phyloP scores from a whole-genome alignment of 345 rosid species.

The Hypericum androsaemum region DNA sequence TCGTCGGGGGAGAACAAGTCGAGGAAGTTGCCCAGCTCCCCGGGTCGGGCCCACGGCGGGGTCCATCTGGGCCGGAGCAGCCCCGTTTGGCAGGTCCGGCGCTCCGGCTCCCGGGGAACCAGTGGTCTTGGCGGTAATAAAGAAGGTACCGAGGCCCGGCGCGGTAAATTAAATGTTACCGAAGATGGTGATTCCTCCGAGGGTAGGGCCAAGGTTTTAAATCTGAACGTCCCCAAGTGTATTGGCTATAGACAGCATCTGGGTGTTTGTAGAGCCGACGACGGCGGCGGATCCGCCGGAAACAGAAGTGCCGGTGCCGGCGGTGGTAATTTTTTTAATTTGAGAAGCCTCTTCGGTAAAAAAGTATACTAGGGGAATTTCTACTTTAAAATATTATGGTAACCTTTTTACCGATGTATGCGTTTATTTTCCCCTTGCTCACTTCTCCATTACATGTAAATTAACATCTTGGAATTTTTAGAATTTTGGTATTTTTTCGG shows the following conservation, averaged over 20 bases:
- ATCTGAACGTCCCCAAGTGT: conserved; percentile 49
- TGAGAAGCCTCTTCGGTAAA: conserved; percentile 61
- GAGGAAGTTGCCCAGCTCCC: conserved; percentile 58
- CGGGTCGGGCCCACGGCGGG: conserved; percentile 55
- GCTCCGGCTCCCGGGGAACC: no score
- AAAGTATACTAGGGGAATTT: conserved; percentile 34
- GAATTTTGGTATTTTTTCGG: no score
- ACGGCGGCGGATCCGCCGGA: neutral
- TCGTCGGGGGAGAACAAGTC: conserved; percentile 53
- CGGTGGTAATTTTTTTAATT: conserved; percentile 34
- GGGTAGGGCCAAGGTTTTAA: conserved; percentile 27
- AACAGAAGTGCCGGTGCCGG: neutral
- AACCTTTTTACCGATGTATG: no score
- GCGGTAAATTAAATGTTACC: conserved; percentile 14
- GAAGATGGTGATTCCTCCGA: neutral
- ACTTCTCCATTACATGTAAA: no score
- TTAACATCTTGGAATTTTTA: no score
- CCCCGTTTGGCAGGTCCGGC: conserved; percentile 70
- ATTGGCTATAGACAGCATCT: conserved; percentile 58
- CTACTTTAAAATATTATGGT: no score
- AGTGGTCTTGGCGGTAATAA: neutral
- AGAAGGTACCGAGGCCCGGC: conserved; percentile 6
- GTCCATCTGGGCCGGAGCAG: conserved; percentile 62
- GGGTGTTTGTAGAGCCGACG: neutral
- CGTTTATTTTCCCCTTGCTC: no score